Conservation (phyloP, 108 stramenopile species). For the Cyclotella sp. region DNA sequence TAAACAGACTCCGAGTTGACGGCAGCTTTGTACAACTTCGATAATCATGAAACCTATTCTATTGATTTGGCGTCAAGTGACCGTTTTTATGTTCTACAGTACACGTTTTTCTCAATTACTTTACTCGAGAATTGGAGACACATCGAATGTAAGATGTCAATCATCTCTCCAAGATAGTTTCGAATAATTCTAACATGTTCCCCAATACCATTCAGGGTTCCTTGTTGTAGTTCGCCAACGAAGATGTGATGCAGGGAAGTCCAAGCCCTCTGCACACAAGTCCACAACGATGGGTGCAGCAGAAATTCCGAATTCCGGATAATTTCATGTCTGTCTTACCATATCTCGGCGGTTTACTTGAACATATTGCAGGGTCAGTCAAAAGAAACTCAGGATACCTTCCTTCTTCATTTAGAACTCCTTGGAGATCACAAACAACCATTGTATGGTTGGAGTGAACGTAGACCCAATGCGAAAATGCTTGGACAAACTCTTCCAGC, state of each 20-base stretch:
- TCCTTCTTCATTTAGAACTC: constrained; percentile 51
- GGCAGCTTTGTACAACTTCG: constrained; percentile 55
- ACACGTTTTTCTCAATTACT: too few species aligned
- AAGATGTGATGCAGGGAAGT: constrained; percentile 15
- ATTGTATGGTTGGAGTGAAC: constrained; percentile 25
- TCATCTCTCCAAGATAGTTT: neutral
- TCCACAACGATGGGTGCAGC: constrained; percentile 31
- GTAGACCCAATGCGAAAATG: constrained; percentile 56
- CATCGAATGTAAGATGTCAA: neutral
- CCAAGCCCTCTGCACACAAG: constrained; percentile 42
- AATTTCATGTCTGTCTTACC: constrained; percentile 53
- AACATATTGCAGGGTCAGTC: constrained; percentile 56
- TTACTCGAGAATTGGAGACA: too few species aligned
- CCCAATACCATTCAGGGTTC: neutral
- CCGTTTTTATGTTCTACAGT: neutral
- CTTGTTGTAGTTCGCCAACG: neutral
- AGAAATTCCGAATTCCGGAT: constrained; percentile 37
- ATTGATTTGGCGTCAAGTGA: neutral
- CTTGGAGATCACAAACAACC: constrained; percentile 50
- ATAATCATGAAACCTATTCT: neutral
- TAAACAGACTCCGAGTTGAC: constrained; percentile 68
- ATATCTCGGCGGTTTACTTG: constrained; percentile 27
- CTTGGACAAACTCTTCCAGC: constrained; percentile 52
- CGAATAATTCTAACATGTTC: neutral
- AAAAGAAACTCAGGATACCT: constrained; percentile 39